Evolutionary conservation across 2,329 filamentous ascomycete species (phyloP).

Genomic region (Colletotrichum abscissum): DNA sequence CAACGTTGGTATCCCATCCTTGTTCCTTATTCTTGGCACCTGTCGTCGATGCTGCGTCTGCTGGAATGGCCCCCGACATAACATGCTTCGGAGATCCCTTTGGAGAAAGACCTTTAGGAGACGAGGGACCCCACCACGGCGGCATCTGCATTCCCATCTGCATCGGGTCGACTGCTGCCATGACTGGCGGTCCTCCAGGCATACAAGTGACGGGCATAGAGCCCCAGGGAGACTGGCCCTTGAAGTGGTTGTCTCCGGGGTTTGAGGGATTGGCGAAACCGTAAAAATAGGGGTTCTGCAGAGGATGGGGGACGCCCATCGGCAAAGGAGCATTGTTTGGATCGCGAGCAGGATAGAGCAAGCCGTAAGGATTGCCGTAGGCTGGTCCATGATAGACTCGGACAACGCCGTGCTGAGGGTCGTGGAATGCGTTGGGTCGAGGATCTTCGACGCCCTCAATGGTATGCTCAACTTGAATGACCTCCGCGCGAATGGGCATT

Average conservation of each 20-base stretch:
- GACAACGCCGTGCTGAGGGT: slow-evolving; percentile 61
- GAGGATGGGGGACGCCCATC: slow-evolving; percentile 55
- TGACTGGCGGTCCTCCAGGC: slow-evolving; percentile 21
- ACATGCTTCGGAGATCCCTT: slow-evolving; percentile 13
- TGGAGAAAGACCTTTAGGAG: slow-evolving; percentile 7
- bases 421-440: slow-evolving; percentile 69
- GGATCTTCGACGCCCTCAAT: slow-evolving; percentile 65
- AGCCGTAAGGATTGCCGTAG: slow-evolving; percentile 62
- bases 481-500: slow-evolving; percentile 58
- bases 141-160: slow-evolving; percentile 13
- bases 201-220: slow-evolving; percentile 7
- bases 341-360: slow-evolving; percentile 57
- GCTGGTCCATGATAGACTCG: slow-evolving; percentile 68
- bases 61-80: slow-evolving; percentile 26
- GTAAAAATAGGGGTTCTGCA: slow-evolving; percentile 55
- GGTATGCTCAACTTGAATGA: slow-evolving; percentile 66
- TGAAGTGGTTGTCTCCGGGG: slow-evolving; percentile 25
- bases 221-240: slow-evolving; percentile 31
- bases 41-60: slow-evolving; percentile 3
- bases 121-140: slow-evolving; percentile 9
- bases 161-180: slow-evolving; percentile 19
- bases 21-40: slow-evolving; percentile 34
- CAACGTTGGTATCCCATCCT: slow-evolving; percentile 36
- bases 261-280: slow-evolving; percentile 47
- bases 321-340: slow-evolving; percentile 47